phyloP scores from a whole-genome alignment of 2,329 filamentous ascomycete species.

The Phialophora expanda region DNA sequence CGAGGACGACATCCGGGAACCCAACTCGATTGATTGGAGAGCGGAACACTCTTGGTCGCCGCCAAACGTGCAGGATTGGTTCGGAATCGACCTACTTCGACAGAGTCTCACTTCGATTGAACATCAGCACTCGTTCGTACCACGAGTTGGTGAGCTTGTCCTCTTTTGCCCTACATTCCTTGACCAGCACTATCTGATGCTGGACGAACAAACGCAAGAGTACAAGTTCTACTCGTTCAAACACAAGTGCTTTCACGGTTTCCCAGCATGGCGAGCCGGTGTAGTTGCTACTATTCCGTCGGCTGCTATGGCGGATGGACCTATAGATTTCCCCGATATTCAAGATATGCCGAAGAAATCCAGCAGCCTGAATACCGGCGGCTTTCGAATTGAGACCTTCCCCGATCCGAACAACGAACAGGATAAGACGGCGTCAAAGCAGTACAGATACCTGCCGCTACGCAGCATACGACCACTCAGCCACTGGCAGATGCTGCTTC shows the following conservation, averaged over 20 bases:
- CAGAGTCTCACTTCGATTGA: conserved; percentile 50
- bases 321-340: conserved; percentile 54
- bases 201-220: conserved; percentile 42
- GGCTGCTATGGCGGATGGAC: conserved; percentile 41
- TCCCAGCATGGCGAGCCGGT: conserved; percentile 62
- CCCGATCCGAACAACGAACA: conserved; percentile 55
- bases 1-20: conserved; percentile 56
- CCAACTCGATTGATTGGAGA: conserved; percentile 62
- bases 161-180: conserved; percentile 53
- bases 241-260: conserved; percentile 44
- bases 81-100: conserved; percentile 46
- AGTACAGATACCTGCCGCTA: conserved; percentile 61
- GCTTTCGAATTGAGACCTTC: conserved; percentile 63
- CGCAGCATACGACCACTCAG: conserved; percentile 61
- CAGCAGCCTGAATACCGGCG: conserved; percentile 56
- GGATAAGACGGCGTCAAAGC: conserved; percentile 59
- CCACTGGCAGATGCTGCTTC: conserved; percentile 59
- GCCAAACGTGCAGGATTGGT: conserved; percentile 15
- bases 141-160: conserved; percentile 63
- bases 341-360: conserved; percentile 48
- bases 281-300: conserved; percentile 59
- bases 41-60: conserved; percentile 47
- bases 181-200: conserved; percentile 46
- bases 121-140: conserved; percentile 57
- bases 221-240: conserved; percentile 46